Evolutionary conservation across 176 grass and related monocot species (phyloP).

Genomic region (Juncus inflexus): DNA sequence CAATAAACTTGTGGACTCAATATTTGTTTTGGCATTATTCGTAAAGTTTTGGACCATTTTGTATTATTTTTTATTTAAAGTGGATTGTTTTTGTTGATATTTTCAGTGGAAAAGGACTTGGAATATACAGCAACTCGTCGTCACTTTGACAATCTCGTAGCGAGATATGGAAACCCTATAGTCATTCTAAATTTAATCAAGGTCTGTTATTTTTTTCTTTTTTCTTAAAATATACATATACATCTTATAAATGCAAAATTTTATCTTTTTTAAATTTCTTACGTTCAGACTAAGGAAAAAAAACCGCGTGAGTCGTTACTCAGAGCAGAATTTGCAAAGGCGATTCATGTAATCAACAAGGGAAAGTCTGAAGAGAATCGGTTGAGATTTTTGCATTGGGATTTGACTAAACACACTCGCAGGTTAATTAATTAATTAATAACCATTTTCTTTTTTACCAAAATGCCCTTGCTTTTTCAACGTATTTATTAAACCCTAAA

Average conservation of each 20-base stretch:
- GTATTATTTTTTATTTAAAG: slow-evolving; percentile 5
- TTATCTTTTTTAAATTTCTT: slow-evolving; percentile 21
- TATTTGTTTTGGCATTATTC: too few relatives aligned
- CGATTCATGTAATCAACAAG: slow-evolving; percentile 89
- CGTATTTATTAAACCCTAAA: slow-evolving; percentile 18
- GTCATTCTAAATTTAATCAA: slow-evolving; percentile 99
- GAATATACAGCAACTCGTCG: slow-evolving; percentile 75
- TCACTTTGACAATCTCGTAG: slow-evolving; percentile 95
- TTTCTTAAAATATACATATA: neutral
- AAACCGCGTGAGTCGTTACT: slow-evolving; percentile 96
- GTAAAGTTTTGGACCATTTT: neutral
- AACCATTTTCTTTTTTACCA: too few relatives aligned
- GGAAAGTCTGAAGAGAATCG: slow-evolving; percentile 50
- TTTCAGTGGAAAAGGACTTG: slow-evolving; percentile 69
- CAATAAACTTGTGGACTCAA: too few relatives aligned
- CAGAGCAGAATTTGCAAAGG: slow-evolving; percentile 79
- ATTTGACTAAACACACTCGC: slow-evolving; percentile 88
- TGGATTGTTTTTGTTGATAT: neutral
- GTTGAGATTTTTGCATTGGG: slow-evolving; percentile 94
- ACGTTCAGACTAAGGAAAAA: slow-evolving; percentile 82
- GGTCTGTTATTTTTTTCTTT: slow-evolving; percentile 36
- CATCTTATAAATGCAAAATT: neutral
- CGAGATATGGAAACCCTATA: slow-evolving; percentile 92
- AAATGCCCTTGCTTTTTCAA: slow-evolving; percentile 1
- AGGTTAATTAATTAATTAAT: slow-evolving; percentile 39